These are phyloP conservation scores for Globisporangium perplexum DNA, from an alignment of 352 stramenopile species.

Conservation along the genomic window DNA sequence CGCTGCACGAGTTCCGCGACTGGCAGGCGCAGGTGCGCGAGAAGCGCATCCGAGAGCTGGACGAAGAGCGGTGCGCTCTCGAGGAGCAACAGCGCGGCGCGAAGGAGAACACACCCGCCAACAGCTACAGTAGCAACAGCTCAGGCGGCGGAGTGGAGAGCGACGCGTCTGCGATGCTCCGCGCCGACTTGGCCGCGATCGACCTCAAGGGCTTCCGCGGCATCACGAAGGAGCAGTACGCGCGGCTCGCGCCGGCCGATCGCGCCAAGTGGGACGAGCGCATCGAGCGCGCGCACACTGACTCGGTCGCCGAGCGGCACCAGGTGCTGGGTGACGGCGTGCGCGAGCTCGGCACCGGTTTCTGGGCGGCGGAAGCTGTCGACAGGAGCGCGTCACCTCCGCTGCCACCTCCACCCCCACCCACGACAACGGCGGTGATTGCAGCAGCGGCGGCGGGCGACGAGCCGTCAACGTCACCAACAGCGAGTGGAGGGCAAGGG, in stretches of 20 bases:
- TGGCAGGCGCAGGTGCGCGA: constrained; percentile 70
- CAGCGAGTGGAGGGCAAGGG: background rate
- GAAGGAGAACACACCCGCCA: constrained; percentile 5
- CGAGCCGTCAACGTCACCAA: background rate
- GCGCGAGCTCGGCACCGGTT: constrained; percentile 31
- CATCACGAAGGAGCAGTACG: constrained; percentile 64
- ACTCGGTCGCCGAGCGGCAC: constrained; percentile 27
- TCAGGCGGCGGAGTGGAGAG: background rate
- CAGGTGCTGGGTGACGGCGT: constrained; percentile 43
- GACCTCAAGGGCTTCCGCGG: constrained; percentile 50
- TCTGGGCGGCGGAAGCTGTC: constrained; percentile 31
- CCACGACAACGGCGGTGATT: background rate
- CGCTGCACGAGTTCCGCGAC: constrained; percentile 72
- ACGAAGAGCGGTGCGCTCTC: constrained; percentile 21
- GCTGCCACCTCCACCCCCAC: background rate
- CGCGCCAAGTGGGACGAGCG: constrained; percentile 50
- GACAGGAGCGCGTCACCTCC: background rate
- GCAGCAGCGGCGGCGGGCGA: background rate
- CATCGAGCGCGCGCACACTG: constrained; percentile 42
- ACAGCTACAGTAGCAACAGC: background rate
- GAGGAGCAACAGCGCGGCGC: constrained; percentile 6
- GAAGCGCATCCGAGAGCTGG: constrained; percentile 53
- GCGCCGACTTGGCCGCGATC: constrained; percentile 10
- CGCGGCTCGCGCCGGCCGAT: constrained; percentile 30
- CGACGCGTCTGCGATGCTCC: background rate